Evolutionary conservation across 495 filamentous ascomycete species (phyloP).

Genomic region (Hypoxylon fuscum): DNA sequence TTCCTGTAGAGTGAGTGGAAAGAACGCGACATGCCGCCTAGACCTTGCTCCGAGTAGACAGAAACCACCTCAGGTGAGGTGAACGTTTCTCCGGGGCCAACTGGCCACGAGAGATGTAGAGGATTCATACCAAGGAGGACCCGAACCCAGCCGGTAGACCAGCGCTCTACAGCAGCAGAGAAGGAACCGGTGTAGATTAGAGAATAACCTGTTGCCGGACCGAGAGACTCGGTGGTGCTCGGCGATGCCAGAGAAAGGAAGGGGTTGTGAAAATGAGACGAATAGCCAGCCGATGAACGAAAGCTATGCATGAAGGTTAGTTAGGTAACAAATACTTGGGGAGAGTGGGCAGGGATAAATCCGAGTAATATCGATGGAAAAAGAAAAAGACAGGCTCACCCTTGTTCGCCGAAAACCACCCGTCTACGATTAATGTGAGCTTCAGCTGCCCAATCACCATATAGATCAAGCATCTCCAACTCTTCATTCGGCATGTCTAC

Average conservation of each 20-base stretch:
- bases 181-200: constrained; percentile 65
- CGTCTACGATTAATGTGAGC: constrained; percentile 47
- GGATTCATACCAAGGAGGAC: constrained; percentile 62
- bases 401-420: constrained; percentile 43
- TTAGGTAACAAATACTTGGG: too few species aligned
- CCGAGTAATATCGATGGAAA: too few species aligned
- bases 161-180: constrained; percentile 60
- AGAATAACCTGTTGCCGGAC: constrained; percentile 64
- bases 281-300: constrained; percentile 61
- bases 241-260: constrained; percentile 62
- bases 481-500: constrained; percentile 62
- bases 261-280: constrained; percentile 64
- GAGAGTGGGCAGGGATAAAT: too few species aligned
- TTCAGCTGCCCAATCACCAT: constrained; percentile 64
- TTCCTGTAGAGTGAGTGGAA: constrained; percentile 64
- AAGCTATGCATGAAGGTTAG: constrained; percentile 48
- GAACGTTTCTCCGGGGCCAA: constrained; percentile 57
- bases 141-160: constrained; percentile 63
- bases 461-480: constrained; percentile 62
- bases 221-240: constrained; percentile 60
- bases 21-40: constrained; percentile 64
- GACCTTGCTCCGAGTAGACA: constrained; percentile 60
- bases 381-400: constrained; percentile 18
- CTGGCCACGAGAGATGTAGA: constrained; percentile 57
- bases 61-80: constrained; percentile 63